Conservation (phyloP, 176 grass and related monocot genomes). For the Oryza australiensis region DNA sequence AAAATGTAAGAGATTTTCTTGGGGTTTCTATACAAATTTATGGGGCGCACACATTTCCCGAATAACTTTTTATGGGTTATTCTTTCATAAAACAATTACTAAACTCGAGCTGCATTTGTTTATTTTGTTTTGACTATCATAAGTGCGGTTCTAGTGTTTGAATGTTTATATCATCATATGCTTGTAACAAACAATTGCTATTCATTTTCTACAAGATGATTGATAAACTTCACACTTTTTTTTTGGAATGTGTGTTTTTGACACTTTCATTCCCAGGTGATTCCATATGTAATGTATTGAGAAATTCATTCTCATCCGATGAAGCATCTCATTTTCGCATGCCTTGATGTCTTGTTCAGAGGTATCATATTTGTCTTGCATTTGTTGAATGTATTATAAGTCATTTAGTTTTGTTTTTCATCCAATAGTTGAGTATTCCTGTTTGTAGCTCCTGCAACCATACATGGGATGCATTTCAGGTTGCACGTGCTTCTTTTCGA, state of each 20-base stretch:
- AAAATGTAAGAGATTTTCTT: no score
- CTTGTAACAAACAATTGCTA: no score
- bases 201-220: no score
- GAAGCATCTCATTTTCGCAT: slow-evolving; percentile 65
- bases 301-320: no score
- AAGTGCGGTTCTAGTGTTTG: not conserved
- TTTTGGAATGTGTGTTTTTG: no score
- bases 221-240: slow-evolving; percentile 19
- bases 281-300: no score
- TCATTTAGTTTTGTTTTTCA: slow-evolving; percentile 26
- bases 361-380: slow-evolving; percentile 36
- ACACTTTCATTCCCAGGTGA: no score
- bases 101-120: not conserved
- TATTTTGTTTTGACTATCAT: not conserved
- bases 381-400: not conserved
- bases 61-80: no score
- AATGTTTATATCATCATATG: not conserved
- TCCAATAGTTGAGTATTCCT: slow-evolving; percentile 34
- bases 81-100: no score
- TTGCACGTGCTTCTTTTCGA: slow-evolving; percentile 72
- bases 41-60: no score
- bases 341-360: slow-evolving; percentile 64
- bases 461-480: slow-evolving; percentile 80
- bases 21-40: no score
- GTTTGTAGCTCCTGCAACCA: slow-evolving; percentile 66